phyloP scores from a whole-genome alignment of 805 yeast genomes.

The Wickerhamomyces sydowiorum region DNA sequence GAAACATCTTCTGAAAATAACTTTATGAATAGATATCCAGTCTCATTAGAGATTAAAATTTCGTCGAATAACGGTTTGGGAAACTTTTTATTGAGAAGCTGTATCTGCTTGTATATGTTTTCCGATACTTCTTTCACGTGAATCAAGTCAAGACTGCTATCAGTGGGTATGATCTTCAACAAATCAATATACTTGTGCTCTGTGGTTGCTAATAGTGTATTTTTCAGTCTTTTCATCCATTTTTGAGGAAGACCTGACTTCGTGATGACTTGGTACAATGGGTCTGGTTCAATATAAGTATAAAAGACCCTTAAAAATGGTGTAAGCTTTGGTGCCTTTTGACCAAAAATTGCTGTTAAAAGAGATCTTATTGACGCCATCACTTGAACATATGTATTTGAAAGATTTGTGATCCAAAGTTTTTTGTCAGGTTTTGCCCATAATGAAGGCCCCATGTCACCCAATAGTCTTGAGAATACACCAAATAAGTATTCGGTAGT shows the following conservation, averaged over 20 bases:
- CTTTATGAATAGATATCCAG: slow-evolving; percentile 42
- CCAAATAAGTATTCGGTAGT: slow-evolving; percentile 29
- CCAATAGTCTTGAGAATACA: slow-evolving; percentile 21
- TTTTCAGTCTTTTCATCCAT: slow-evolving; percentile 35
- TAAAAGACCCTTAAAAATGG: slow-evolving; percentile 45
- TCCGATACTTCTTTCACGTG: slow-evolving; percentile 57
- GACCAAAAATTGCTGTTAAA: slow-evolving; percentile 35
- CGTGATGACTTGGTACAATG: slow-evolving; percentile 31
- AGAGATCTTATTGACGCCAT: slow-evolving; percentile 39
- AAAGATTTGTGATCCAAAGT: slow-evolving; percentile 43
- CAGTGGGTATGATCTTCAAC: slow-evolving; percentile 51
- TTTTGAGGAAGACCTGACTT: slow-evolving; percentile 34
- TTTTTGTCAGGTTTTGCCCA: slow-evolving; percentile 45
- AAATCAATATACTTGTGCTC: slow-evolving; percentile 38
- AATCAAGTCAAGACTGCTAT: slow-evolving; percentile 42
- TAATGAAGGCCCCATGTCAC: slow-evolving; percentile 19
- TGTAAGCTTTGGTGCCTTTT: slow-evolving; percentile 52
- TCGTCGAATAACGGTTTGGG: slow-evolving; percentile 55
- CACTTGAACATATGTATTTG: slow-evolving; percentile 38
- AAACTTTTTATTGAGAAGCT: slow-evolving; percentile 51
- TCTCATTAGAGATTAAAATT: slow-evolving; percentile 44
- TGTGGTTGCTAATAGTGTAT: slow-evolving; percentile 32
- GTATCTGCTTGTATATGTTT: slow-evolving; percentile 41
- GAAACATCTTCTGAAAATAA: slow-evolving; percentile 50
- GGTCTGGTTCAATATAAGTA: slow-evolving; percentile 43